Base-by-base conservation (phyloP, 176 grass and related monocot species). In the Ensete ventricosum region DNA sequence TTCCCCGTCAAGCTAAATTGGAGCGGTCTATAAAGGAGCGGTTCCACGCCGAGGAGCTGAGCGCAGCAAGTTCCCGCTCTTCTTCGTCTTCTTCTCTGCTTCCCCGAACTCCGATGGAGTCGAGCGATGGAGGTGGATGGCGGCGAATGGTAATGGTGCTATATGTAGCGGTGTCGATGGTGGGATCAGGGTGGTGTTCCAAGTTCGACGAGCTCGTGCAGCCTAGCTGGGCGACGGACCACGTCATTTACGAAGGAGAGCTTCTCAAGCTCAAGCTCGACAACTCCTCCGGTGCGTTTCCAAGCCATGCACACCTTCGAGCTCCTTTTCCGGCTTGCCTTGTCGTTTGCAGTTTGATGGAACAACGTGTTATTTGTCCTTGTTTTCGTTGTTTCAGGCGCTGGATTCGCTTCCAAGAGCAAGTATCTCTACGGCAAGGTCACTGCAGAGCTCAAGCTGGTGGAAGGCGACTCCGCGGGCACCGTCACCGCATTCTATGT, bases 401-500 rank as follows among this genome's bases (percentile, higher is more conserved):
- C 88, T 0, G 95, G 95, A 0, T 94, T 99, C 75, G 95, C 72
- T 48, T 94, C 90, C 6, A 86, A 82, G 81, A 91, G 50, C 78
- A 94, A 77, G 76, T 94, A 91, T 50, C 59, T 99, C 14, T 99
- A 94, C 54, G 95, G 95, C 57, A 99, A 83, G 73, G 82, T 82
- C 14, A 91, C 68, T 54, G 95, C 90, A 1, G 95, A 99, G 1
- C 81, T 94, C 64, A 99, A 94, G 82, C 90, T 99, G 23, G 90
- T 99, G 23, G 86, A 91, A 0, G 90, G 95, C 8, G 95, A 99
- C 73, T 99, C 95, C 1, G 95, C 95, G 8, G 95, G 95, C 0
- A 87, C 88, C 14, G 95, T 99, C 84, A 99, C 95, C 0, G 95
- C 95, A 50, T 99, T 99, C 76, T 99, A 99, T 85, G 94, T 98